Percentiles rank a stretch among this genome's conserved stretches.
These are phyloP conservation scores for Microbotryum saponariae DNA, from an alignment of 1,284 basidiomycete genomes.

Conservation along the genomic window DNA sequence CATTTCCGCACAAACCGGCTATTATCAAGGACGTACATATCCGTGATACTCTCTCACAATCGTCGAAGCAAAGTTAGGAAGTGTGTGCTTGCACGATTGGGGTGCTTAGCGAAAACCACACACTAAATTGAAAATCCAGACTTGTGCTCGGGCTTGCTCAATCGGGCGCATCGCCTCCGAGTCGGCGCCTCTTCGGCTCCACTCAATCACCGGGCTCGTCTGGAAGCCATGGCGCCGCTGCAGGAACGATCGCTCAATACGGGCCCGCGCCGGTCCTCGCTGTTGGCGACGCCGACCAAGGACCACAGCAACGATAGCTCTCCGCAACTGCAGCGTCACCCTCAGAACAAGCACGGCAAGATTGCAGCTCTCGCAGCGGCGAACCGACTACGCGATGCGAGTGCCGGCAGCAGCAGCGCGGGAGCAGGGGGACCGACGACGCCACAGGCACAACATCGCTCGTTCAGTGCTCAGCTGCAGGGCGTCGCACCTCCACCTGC, in stretches of 20 bases:
- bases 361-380: conserved; percentile 22
- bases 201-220: too few species aligned
- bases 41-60: too few species aligned
- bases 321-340: background rate
- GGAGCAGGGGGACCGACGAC: background rate
- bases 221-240: too few species aligned
- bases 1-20: too few species aligned
- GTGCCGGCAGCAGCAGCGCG: background rate
- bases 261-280: background rate
- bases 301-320: conserved; percentile 6
- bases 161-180: background rate
- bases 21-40: too few species aligned
- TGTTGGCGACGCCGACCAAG: background rate
- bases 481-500: background rate
- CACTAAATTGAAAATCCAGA: too few species aligned
- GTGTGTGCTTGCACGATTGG: too few species aligned
- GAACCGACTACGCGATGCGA: conserved; percentile 9
- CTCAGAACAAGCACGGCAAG: conserved; percentile 1
- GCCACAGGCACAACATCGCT: background rate
- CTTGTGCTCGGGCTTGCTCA: too few species aligned
- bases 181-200: background rate
- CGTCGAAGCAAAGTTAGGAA: too few species aligned
- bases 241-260: background rate
- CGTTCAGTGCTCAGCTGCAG: background rate
- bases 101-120: too few species aligned